Evolutionary conservation across 148 eudicot genomes (phyloP).

Genomic region (Camellia japonica): DNA sequence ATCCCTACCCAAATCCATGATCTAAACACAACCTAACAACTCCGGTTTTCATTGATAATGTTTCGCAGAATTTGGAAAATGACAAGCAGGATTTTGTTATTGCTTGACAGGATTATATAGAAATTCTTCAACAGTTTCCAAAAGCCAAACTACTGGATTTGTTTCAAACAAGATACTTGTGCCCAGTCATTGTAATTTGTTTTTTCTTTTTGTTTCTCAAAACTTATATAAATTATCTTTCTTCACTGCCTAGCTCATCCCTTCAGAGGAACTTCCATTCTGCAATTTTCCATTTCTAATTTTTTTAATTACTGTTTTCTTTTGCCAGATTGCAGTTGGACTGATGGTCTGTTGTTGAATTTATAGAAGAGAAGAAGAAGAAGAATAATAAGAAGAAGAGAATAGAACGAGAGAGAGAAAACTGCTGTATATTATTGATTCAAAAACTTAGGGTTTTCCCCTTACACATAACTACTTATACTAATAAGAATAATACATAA

Average conservation of each 20-base stretch:
- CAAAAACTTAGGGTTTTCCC: too few relatives aligned
- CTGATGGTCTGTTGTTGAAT: too few relatives aligned
- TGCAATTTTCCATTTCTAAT: background rate
- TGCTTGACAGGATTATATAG: constrained; percentile 52
- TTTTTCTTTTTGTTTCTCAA: background rate
- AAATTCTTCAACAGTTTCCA: constrained; percentile 66
- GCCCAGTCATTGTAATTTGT: constrained; percentile 59
- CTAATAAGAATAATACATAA: too few relatives aligned
- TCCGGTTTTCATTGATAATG: background rate
- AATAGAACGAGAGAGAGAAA: too few relatives aligned
- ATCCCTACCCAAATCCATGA: too few relatives aligned
- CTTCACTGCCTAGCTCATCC: background rate
- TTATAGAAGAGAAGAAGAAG: too few relatives aligned
- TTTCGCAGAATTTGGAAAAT: background rate
- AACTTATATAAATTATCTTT: background rate
- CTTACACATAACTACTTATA: too few relatives aligned
- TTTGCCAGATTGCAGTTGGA: constrained; percentile 72
- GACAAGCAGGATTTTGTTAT: background rate
- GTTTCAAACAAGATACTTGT: constrained; percentile 70
- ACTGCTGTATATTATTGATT: too few relatives aligned
- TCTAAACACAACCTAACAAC: background rate
- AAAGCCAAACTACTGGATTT: constrained; percentile 65
- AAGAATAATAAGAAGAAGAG: too few relatives aligned
- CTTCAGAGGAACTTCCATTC: background rate
- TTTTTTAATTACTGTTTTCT: background rate